Evolutionary conservation across 345 rosid genomes (phyloP).

Genomic region (Citrus unshiu): DNA sequence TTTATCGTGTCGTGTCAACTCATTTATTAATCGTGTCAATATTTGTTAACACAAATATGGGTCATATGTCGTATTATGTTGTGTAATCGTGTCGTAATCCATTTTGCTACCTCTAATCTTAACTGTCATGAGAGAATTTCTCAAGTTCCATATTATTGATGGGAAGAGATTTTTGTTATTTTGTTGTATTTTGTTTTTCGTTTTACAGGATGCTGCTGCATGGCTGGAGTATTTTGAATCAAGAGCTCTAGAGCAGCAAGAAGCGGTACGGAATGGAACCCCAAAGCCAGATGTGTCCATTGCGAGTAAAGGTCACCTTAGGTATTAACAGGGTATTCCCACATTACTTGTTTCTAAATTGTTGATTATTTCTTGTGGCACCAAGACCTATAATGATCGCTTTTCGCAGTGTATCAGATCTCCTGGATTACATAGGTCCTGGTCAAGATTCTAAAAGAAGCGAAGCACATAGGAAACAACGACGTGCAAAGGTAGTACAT

Average conservation of each 20-base stretch:
- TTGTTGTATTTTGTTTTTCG: background rate
- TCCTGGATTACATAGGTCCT: conserved; percentile 58
- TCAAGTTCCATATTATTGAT: background rate
- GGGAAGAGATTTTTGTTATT: background rate
- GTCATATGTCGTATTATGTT: no score
- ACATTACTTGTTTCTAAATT: conserved; percentile 26
- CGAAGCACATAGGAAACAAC: conserved; percentile 45
- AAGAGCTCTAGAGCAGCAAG: conserved; percentile 67
- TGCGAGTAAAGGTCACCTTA: conserved; percentile 76
- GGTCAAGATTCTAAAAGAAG: conserved; percentile 54
- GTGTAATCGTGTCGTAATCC: no score
- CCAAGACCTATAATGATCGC: conserved; percentile 21
- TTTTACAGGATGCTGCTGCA: conserved; percentile 64
- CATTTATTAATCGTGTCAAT: no score
- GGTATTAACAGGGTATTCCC: conserved; percentile 61
- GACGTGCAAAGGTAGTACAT: conserved; percentile 48
- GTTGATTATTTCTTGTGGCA: conserved; percentile 9
- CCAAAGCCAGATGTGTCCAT: conserved; percentile 67
- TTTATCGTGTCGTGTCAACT: no score
- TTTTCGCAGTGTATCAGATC: conserved; percentile 63
- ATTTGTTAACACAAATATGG: no score
- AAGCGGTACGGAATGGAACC: conserved; percentile 57
- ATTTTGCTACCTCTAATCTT: background rate
- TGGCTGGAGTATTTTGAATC: conserved; percentile 77
- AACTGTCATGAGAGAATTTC: background rate